Base-by-base conservation (phyloP, 83 land plant genomes). In the Larix sibirica region DNA sequence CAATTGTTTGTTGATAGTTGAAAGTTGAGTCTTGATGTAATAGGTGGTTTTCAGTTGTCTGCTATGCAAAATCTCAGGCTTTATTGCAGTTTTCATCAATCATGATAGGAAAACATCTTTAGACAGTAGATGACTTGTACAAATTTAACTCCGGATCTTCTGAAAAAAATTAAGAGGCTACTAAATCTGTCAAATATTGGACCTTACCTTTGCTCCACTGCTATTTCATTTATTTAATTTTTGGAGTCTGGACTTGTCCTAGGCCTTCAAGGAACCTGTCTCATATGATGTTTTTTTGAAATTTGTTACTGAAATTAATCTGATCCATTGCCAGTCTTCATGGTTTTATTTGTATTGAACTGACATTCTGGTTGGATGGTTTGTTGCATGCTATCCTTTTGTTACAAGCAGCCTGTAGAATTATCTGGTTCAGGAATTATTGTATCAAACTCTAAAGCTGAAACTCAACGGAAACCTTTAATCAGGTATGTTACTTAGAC, bases 381-480 rank as follows among this genome's bases (percentile, higher is more conserved):
- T 24, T 80, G 66, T 42, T 21, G 18, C 59, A 50, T 42, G 69
- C 38, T 65, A 42, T 67, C 21, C 20, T 6, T 67, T 65, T 16
- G 12, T 38, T 47, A 66, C 68, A 36, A 42, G 6, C 42, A 88
- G 87, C 79, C 90, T 69, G 64, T 71, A n/a, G 90, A 85, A 59
- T 58, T 85, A 16, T 60, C 59, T 64, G 78, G 79, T 18, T 80
- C 86, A 28, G 13, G 79, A 7, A 63, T 44, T 56, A 69, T 62
- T 73, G 69, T 7, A 47, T 47, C 81, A 1, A 73, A 70, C 42
- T 70, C 90, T 61, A 63, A 87, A 24, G 69, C 83, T 44, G 59
- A 80, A 54, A 54, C 82, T 13, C 85, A 81, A 62, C 78, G 81
- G 38, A 88, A 88, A 73, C 90, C 90, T 20, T 65, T 88, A 4